These are phyloP conservation scores for Amphibolis antarctica DNA, from an alignment of 106 monocot genomes.

Conservation along the genomic window DNA sequence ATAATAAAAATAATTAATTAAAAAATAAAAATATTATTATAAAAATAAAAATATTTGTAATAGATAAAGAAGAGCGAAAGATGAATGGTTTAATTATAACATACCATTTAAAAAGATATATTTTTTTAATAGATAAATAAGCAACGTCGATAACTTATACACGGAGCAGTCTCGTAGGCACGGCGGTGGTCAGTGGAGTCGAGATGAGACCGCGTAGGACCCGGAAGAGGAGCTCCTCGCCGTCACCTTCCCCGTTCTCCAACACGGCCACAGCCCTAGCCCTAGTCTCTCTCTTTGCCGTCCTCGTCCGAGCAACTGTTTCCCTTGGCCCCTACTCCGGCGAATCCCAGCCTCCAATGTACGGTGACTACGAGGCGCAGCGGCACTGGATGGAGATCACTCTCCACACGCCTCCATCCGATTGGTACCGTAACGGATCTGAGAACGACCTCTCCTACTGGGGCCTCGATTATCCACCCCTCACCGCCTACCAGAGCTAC, in stretches of 20 bases:
- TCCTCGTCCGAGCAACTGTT: slow-evolving; percentile 54
- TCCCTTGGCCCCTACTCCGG: slow-evolving; percentile 91
- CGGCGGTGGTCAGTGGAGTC: too few species aligned
- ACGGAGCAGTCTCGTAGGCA: too few species aligned
- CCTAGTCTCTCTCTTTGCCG: slow-evolving; percentile 40
- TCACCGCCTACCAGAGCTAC: slow-evolving; percentile 89
- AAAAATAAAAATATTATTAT: too few species aligned
- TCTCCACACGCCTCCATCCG: slow-evolving; percentile 38
- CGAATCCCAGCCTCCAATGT: slow-evolving; percentile 48
- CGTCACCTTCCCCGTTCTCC: background rate
- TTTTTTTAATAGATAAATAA: too few species aligned
- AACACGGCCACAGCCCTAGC: slow-evolving; percentile 5
- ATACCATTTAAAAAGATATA: too few species aligned
- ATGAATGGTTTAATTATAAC: too few species aligned
- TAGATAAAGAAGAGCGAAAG: too few species aligned
- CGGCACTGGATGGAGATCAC: slow-evolving; percentile 99
- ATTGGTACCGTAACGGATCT: slow-evolving; percentile 82
- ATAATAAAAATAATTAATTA: too few species aligned
- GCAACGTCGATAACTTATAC: too few species aligned
- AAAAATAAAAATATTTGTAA: too few species aligned
- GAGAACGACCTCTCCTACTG: slow-evolving; percentile 78
- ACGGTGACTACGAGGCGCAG: slow-evolving; percentile 98
- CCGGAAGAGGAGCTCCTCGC: background rate
- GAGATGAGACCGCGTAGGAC: too few species aligned
- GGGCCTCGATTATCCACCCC: slow-evolving; percentile 99